Evolutionary conservation across 352 stramenopile species (phyloP).

Genomic region (Globisporangium sylvaticum): DNA sequence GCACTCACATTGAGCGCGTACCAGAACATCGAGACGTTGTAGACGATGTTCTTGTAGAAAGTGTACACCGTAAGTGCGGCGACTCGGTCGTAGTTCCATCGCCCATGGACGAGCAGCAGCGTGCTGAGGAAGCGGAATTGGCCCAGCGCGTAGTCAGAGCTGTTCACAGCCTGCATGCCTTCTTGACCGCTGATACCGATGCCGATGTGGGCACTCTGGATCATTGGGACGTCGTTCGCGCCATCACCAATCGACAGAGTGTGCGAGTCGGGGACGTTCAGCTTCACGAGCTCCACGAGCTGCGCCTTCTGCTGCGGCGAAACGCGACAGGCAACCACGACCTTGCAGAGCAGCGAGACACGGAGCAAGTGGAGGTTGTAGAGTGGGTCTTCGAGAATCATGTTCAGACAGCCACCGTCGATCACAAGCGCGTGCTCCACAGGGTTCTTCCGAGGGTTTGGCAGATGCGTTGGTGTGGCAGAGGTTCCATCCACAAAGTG

Average conservation of each 20-base stretch:
- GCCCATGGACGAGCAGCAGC: conserved; percentile 75
- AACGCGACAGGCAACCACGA: conserved; percentile 97
- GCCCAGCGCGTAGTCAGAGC: conserved; percentile 76
- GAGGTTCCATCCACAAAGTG: not conserved
- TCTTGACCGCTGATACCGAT: conserved; percentile 97
- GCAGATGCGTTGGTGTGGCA: conserved; percentile 26
- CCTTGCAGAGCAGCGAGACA: conserved; percentile 88
- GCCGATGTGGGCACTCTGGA: conserved; percentile 87
- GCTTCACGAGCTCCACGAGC: conserved; percentile 94
- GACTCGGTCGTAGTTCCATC: conserved; percentile 86
- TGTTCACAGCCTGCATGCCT: conserved; percentile 94
- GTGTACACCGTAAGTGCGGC: conserved; percentile 88
- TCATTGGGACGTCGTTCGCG: conserved; percentile 91
- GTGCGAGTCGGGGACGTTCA: conserved; percentile 77
- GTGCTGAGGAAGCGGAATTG: conserved; percentile 80
- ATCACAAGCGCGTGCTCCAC: conserved; percentile 91
- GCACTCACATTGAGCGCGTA: conserved; percentile 83
- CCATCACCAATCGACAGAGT: conserved; percentile 90
- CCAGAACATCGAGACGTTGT: conserved; percentile 90
- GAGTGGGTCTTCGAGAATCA: conserved; percentile 66
- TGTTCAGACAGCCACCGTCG: conserved; percentile 89
- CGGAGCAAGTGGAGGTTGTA: conserved; percentile 82
- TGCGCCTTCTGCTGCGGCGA: conserved; percentile 98
- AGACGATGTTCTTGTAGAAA: conserved; percentile 92
- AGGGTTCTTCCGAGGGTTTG: conserved; percentile 16